Evolutionary conservation across 805 yeast species (phyloP).

Genomic region (Ogataea salicorniae): DNA sequence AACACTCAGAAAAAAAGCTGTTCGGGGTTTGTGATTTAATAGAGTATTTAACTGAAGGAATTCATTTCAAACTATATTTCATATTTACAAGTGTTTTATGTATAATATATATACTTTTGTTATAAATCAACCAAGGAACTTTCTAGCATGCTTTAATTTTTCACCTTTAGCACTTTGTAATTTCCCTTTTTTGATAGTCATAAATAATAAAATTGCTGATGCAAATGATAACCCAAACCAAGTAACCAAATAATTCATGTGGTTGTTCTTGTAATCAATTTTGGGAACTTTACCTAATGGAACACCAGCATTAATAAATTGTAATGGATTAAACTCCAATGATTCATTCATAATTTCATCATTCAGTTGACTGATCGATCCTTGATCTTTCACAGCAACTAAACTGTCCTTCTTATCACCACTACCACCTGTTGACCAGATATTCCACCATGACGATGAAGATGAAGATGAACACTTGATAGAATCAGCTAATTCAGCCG

Average conservation of each 20-base stretch:
- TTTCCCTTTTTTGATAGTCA: conserved; percentile 42
- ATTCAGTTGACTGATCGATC: conserved; percentile 1
- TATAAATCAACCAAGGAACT: conserved; percentile 32
- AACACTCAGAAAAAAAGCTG: no score
- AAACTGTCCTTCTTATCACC: neutral
- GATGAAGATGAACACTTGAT: neutral
- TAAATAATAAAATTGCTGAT: conserved; percentile 59
- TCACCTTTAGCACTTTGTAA: conserved; percentile 37
- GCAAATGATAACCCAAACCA: conserved; percentile 88
- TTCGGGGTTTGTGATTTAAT: no score
- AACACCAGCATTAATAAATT: conserved; percentile 75
- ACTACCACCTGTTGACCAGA: conserved; percentile 17
- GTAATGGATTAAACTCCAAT: conserved; percentile 45
- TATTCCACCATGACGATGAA: conserved; percentile 23
- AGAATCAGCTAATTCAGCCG: neutral
- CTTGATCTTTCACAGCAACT: conserved; percentile 2
- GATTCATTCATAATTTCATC: conserved; percentile 19
- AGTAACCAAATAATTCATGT: conserved; percentile 84
- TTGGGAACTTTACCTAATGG: conserved; percentile 84
- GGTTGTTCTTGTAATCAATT: conserved; percentile 81
- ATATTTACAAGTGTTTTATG: neutral
- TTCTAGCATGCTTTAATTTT: conserved; percentile 46
- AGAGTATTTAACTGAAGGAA: no score
- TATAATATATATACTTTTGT: neutral
- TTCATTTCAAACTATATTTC: no score